A percentile compares a stretch with the other conserved stretches of the same genome.
phyloP scores from a whole-genome alignment of 73 alveolate genomes.

The Tetrahymena malaccensis region DNA sequence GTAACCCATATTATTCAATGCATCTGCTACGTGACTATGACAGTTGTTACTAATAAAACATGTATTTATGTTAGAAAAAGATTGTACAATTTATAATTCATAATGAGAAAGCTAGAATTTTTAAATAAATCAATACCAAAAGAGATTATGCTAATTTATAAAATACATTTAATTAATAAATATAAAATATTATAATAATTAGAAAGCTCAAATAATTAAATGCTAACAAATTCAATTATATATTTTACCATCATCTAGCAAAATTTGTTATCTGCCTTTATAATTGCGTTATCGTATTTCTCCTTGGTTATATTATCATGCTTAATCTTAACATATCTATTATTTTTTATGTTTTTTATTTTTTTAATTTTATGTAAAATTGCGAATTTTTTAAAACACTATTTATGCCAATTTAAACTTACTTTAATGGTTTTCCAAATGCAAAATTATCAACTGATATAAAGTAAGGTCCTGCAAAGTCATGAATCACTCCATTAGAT shows the following conservation, averaged over 20 bases:
- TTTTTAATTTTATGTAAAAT: not conserved
- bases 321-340: not conserved
- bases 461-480: slow-evolving; percentile 91
- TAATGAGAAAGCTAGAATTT: not conserved
- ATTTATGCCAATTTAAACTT: slow-evolving; percentile 36
- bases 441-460: slow-evolving; percentile 86
- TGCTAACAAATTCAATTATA: not conserved
- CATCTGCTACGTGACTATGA: slow-evolving; percentile 62
- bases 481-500: slow-evolving; percentile 84
- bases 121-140: not conserved
- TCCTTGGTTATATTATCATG: not conserved
- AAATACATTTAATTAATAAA: not conserved
- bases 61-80: too few species aligned
- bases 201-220: too few species aligned
- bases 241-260: slow-evolving; percentile 1
- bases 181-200: too few species aligned
- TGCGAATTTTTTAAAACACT: not conserved
- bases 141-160: not conserved
- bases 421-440: slow-evolving; percentile 86
- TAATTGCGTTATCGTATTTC: slow-evolving; percentile 7
- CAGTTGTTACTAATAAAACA: slow-evolving; percentile 47
- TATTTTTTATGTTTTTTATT: not conserved
- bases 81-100: too few species aligned
- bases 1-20: slow-evolving; percentile 39
- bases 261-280: slow-evolving; percentile 18